A percentile compares a stretch with the other conserved stretches of the same genome.
Evolutionary conservation across 2,329 filamentous ascomycete species (phyloP).

Genomic region (Arthrobotrys sphaeroides): DNA sequence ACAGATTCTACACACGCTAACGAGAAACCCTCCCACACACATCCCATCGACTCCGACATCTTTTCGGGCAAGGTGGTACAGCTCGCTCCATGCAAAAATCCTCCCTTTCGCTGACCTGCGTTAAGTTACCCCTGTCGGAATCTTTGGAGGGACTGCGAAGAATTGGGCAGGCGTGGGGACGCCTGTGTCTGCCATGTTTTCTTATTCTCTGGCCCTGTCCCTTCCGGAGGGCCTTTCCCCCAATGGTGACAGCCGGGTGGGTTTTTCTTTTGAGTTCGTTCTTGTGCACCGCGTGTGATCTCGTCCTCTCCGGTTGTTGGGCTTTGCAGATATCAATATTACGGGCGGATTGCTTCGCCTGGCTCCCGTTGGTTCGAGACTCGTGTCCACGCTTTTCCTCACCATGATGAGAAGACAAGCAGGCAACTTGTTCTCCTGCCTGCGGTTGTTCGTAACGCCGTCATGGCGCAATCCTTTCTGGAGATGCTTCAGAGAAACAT

Average conservation of each 20-base stretch:
- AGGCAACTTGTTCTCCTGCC: not conserved
- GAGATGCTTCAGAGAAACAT: conserved; percentile 24
- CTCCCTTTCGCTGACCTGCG: conserved; percentile 52
- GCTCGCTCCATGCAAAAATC: conserved; percentile 34
- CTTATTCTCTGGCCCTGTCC: conserved; percentile 16
- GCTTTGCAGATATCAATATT: conserved; percentile 40
- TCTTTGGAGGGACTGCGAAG: conserved; percentile 49
- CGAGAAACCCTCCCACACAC: conserved; percentile 35
- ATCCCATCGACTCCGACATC: conserved; percentile 36
- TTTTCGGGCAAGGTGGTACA: conserved; percentile 50
- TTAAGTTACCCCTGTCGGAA: conserved; percentile 52
- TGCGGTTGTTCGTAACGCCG: conserved; percentile 36
- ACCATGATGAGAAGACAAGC: conserved; percentile 12
- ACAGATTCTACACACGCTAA: conserved; percentile 49
- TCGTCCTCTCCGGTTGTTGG: conserved; percentile 39
- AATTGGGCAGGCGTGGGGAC: conserved; percentile 55
- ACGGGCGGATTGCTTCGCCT: conserved; percentile 40
- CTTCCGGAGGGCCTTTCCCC: conserved; percentile 25
- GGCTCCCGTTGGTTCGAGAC: conserved; percentile 25
- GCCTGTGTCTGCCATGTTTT: conserved; percentile 23
- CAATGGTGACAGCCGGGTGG: conserved; percentile 30
- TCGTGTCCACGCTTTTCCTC: conserved; percentile 7
- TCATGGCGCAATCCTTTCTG: conserved; percentile 46
- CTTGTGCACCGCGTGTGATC: conserved; percentile 44
- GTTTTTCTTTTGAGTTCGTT: conserved; percentile 22